These are phyloP conservation scores for Penicillium sp. DNA, from an alignment of 2,329 filamentous ascomycete genomes.

Conservation along the genomic window DNA sequence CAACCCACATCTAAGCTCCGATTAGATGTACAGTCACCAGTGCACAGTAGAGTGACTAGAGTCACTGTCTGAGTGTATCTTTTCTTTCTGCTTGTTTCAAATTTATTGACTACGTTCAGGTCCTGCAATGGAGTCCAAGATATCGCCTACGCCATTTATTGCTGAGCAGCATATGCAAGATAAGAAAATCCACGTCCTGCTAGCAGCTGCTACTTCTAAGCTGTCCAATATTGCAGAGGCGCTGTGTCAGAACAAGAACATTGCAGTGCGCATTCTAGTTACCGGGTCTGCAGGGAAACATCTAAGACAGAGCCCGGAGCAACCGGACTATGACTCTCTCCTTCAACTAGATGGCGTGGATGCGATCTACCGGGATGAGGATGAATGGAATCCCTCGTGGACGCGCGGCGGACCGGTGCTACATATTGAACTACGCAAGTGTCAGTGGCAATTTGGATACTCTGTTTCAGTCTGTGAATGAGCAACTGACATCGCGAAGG, in stretches of 20 bases:
- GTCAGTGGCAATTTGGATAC: not conserved
- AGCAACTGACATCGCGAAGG: slow-evolving; percentile 39
- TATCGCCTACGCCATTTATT: slow-evolving; percentile 8
- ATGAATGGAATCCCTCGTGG: slow-evolving; percentile 81
- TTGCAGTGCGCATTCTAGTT: slow-evolving; percentile 83
- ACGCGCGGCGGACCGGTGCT: slow-evolving; percentile 72
- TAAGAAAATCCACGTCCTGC: slow-evolving; percentile 41
- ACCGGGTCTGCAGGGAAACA: slow-evolving; percentile 72
- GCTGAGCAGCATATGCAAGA: slow-evolving; percentile 23
- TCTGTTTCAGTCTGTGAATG: not conserved
- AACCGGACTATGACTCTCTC: slow-evolving; percentile 64
- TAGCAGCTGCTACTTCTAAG: slow-evolving; percentile 81
- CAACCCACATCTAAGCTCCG: slow-evolving; percentile 2
- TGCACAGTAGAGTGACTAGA: too few species aligned
- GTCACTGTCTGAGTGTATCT: not conserved
- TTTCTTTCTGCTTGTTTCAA: not conserved
- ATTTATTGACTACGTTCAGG: not conserved
- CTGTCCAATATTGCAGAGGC: slow-evolving; percentile 60
- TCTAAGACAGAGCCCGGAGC: slow-evolving; percentile 68
- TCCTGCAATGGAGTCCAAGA: slow-evolving; percentile 5
- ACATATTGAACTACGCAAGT: slow-evolving; percentile 78
- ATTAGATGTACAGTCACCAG: not conserved
- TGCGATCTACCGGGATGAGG: slow-evolving; percentile 74
- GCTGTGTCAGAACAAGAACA: slow-evolving; percentile 42
- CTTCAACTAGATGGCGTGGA: slow-evolving; percentile 66